A percentile compares a stretch with the other conserved stretches of the same genome.
These are phyloP conservation scores for Pseudocercospora eumusae DNA, from an alignment of 2,329 filamentous ascomycete genomes.

Conservation along the genomic window DNA sequence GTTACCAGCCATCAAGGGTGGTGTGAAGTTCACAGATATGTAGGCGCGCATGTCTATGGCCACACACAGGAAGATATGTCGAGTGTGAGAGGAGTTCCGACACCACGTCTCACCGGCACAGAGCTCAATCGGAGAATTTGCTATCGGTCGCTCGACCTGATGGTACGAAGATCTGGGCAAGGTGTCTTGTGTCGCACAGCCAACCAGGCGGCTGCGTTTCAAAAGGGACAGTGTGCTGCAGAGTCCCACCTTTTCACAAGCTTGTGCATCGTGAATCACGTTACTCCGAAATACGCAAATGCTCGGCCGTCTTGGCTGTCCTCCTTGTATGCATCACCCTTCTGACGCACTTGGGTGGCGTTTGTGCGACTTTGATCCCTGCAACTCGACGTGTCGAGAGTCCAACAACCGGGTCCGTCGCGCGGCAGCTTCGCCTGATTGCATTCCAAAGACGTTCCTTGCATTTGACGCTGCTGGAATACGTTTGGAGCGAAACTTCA, in stretches of 20 bases:
- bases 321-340: too few species aligned
- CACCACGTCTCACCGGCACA: neutral
- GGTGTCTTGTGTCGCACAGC: constrained; percentile 3
- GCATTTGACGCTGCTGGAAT: constrained; percentile 2
- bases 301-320: constrained; percentile 10
- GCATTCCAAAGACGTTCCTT: constrained; percentile 3
- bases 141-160: neutral
- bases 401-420: constrained; percentile 8
- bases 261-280: neutral
- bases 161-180: constrained; percentile 7
- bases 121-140: constrained; percentile 8
- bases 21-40: constrained; percentile 7
- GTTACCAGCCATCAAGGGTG: neutral
- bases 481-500: neutral
- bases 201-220: constrained; percentile 9
- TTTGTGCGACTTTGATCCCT: neutral
- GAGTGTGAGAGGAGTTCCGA: neutral
- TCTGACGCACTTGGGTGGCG: constrained; percentile 7
- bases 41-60: neutral
- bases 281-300: constrained; percentile 1
- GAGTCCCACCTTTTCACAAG: neutral
- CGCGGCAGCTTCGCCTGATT: neutral
- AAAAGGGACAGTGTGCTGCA: constrained; percentile 5
- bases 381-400: constrained; percentile 4
- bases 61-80: neutral